Evolutionary conservation across 2,329 filamentous ascomycete genomes (phyloP).

Genomic region (Colletotrichum cereale): DNA sequence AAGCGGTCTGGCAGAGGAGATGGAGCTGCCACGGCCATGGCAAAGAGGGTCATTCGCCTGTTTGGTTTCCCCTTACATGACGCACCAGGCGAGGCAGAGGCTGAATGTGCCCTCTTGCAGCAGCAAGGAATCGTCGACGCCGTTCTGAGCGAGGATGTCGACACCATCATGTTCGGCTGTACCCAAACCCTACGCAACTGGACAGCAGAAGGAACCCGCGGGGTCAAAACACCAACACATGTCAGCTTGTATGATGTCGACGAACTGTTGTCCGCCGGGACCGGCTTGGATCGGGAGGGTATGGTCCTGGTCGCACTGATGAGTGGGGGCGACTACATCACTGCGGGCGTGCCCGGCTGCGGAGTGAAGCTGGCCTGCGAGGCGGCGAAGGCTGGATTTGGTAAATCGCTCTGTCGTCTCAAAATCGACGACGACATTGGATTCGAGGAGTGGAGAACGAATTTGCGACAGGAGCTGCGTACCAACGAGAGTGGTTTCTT

Average conservation of each 20-base stretch:
- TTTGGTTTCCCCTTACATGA: conserved; percentile 89
- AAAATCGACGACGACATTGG: conserved; percentile 69
- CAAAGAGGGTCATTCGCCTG: conserved; percentile 84
- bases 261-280: conserved; percentile 54
- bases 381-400: conserved; percentile 90
- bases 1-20: conserved; percentile 77
- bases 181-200: conserved; percentile 83
- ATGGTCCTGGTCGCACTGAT: conserved; percentile 96
- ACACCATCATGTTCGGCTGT: conserved; percentile 97
- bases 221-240: conserved; percentile 81
- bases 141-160: conserved; percentile 95
- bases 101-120: conserved; percentile 92
- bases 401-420: conserved; percentile 77
- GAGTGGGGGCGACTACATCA: conserved; percentile 94
- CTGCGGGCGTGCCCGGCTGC: conserved; percentile 87
- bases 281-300: conserved; percentile 82
- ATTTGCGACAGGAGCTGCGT: conserved; percentile 79
- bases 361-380: conserved; percentile 91
- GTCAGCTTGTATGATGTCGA: conserved; percentile 82
- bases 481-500: conserved; percentile 90
- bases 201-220: conserved; percentile 77
- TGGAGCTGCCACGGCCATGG: conserved; percentile 77
- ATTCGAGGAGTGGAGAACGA: conserved; percentile 77
- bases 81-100: conserved; percentile 95
- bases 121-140: conserved; percentile 87